Evolutionary conservation across 2,329 filamentous ascomycete genomes (phyloP), one percentile per base, ranked within the genome.

Genomic region (Phaeomoniella chlamydospora): DNA sequence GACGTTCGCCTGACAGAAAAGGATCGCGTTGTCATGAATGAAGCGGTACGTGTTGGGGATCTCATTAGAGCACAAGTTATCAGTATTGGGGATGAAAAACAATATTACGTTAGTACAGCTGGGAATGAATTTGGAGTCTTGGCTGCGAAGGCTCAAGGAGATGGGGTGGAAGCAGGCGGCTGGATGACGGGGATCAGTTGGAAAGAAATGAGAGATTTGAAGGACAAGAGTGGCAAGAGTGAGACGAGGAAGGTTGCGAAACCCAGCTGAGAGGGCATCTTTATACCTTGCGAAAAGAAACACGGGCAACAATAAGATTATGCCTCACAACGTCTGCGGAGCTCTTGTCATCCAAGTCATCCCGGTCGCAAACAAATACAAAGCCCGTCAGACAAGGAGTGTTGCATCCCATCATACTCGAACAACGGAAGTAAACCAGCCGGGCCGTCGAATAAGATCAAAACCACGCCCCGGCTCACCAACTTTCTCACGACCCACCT

Each of bases 1-100:
- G 90, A 98, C 53, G 84, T 98, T 19, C 72, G 90, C 38, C 85
- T 86, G 3, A 94, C 90, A 13, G 90, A 98, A 62, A 94, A 94
- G 62, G 90, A 96, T 55, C 83, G 84, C 47, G 84, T 94, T 31
- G 84, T 81, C 55, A 82, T 96, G 43, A 79, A 84, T 45, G 86
- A 94, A 55, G 83, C 80, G 50, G 96, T 96, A 54, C 72, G 86
- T 45, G 87, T 92, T 0, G 90, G 90, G 0, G 90, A 98, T 62
- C 76, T 96, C 45, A 83, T 98, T 35, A 66, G 84, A 35, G 90
- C 85, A 3, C 72, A 79, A 38, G 86, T 98, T 50, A 90, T 93
- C 39, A 90, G 82, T 5, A 61, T 96, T 11, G 90, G 90, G 26
- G 90, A 98, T 54, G 87, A 96, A 61, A 77, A 81, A 35, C 93